A percentile compares a stretch with the other conserved stretches of the same genome.
These are phyloP conservation scores for Gilbertella persicaria DNA, from an alignment of 371 early-diverging fungal species.

Conservation along the genomic window DNA sequence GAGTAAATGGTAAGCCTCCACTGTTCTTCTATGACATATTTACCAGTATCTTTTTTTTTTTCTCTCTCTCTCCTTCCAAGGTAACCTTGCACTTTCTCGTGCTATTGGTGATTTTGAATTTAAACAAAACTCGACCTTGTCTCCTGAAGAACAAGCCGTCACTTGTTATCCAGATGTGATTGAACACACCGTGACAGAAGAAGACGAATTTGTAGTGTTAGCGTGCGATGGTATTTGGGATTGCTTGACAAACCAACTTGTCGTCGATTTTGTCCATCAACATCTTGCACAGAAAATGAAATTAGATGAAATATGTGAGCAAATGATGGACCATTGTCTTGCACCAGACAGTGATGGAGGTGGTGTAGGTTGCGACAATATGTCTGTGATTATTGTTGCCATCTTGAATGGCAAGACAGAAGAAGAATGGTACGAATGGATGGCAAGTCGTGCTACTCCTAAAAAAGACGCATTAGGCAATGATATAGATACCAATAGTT, in stretches of 20 bases:
- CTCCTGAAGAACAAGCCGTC: conserved; percentile 90
- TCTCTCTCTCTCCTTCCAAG: conserved; percentile 40
- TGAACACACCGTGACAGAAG: conserved; percentile 57
- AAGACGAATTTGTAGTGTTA: conserved; percentile 91
- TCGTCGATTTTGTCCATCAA: conserved; percentile 76
- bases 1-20: conserved; percentile 83
- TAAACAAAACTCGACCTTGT: conserved; percentile 76
- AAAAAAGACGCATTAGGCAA: conserved; percentile 35
- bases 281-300: conserved; percentile 57
- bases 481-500: conserved; percentile 9
- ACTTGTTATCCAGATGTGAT: conserved; percentile 87
- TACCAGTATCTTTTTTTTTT: neutral
- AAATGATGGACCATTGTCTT: conserved; percentile 88
- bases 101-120: conserved; percentile 99
- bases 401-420: conserved; percentile 76
- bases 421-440: conserved; percentile 74
- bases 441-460: conserved; percentile 26
- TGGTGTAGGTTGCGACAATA: conserved; percentile 97
- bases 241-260: conserved; percentile 91
- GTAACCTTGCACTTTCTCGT: conserved; percentile 93
- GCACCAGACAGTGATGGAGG: conserved; percentile 84
- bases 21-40: neutral
- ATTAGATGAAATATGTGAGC: conserved; percentile 78
- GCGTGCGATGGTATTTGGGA: conserved; percentile 99
- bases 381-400: conserved; percentile 95